Evolutionary conservation across 225 moss, liverwort and hornwort species (phyloP).

Genomic region (Anthoceros angustus): DNA sequence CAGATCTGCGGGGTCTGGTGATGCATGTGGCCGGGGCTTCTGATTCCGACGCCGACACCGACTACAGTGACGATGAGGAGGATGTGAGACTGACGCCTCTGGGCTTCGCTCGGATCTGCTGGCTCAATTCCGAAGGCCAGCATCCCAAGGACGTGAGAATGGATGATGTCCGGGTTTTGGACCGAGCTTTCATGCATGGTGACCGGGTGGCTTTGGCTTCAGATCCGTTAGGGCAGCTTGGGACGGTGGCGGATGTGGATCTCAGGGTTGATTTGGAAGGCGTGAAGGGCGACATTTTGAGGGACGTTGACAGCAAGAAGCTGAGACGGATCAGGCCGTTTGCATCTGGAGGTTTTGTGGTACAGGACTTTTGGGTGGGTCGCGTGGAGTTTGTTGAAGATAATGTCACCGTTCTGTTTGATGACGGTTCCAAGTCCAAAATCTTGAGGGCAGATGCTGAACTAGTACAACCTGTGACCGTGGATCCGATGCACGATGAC

Average conservation of each 20-base stretch:
- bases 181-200: constrained; percentile 82
- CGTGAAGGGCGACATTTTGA: constrained; percentile 39
- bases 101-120: constrained; percentile 69
- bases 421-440: constrained; percentile 86
- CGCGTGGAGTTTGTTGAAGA: constrained; percentile 89
- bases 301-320: constrained; percentile 58
- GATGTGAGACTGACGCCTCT: constrained; percentile 21
- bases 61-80: constrained; percentile 10
- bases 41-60: not conserved
- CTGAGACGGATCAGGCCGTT: constrained; percentile 66
- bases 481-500: constrained; percentile 58
- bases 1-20: not conserved
- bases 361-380: constrained; percentile 75
- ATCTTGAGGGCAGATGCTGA: constrained; percentile 51
- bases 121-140: constrained; percentile 52
- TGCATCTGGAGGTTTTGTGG: constrained; percentile 71
- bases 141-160: constrained; percentile 44
- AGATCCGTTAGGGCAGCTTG: constrained; percentile 72
- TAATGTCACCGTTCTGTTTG: constrained; percentile 77
- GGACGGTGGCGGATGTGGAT: constrained; percentile 74
- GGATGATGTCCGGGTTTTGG: constrained; percentile 54
- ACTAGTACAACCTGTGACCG: constrained; percentile 39
- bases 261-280: constrained; percentile 85
- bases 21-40: not conserved
- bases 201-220: constrained; percentile 62